Conservation (phyloP, 352 stramenopile species). For the Globisporangium solare region DNA sequence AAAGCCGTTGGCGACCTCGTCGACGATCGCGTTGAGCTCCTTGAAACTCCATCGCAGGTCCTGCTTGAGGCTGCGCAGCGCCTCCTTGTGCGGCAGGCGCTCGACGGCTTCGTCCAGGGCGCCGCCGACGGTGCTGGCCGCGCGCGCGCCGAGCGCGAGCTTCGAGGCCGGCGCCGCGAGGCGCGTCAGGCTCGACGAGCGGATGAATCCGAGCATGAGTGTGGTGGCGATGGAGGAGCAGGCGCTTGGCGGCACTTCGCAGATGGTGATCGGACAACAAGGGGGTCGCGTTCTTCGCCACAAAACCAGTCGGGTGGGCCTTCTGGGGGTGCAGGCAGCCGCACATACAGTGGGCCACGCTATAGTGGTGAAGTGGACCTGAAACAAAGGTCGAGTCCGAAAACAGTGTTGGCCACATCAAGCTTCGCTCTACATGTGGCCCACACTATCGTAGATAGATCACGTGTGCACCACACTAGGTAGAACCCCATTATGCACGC, state of each 20-base stretch:
- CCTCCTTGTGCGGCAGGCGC: conserved; percentile 82
- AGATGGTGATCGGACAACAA: conserved; percentile 13
- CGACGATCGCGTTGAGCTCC: conserved; percentile 69
- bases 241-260: no score
- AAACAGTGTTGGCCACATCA: no score
- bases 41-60: conserved; percentile 85
- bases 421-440: not conserved
- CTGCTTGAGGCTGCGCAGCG: conserved; percentile 77
- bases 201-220: conserved; percentile 63
- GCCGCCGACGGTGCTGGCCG: conserved; percentile 61
- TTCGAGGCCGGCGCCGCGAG: conserved; percentile 18
- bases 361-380: not conserved
- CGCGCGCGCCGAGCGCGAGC: conserved; percentile 27
- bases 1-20: conserved; percentile 78
- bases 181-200: conserved; percentile 45
- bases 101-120: conserved; percentile 70
- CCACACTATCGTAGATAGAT: not conserved
- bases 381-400: no score
- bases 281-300: conserved; percentile 28
- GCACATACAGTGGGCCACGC: not conserved
- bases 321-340: not conserved
- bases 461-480: not conserved
- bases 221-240: not conserved
- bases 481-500: no score
- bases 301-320: conserved; percentile 18